Conservation (phyloP, 2,329 filamentous ascomycete species). For the Xylaria arbuscula region DNA sequence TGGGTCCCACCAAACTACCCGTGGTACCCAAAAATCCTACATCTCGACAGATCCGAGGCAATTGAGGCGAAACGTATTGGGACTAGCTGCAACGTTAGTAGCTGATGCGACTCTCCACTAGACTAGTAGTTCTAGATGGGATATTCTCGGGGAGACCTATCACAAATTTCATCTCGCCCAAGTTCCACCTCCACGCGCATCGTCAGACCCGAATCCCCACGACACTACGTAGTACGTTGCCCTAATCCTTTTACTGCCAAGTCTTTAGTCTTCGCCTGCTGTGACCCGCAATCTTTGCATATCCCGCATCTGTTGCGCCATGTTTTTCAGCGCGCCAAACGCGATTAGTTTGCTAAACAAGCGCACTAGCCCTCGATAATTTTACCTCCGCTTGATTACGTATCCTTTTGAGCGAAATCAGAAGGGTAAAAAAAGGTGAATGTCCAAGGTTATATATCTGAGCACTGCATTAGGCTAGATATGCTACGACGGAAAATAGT, state of each 20-base stretch:
- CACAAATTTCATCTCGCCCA: neutral
- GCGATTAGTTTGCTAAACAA: conserved; percentile 19
- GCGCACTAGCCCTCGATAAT: neutral
- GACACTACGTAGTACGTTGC: conserved; percentile 15
- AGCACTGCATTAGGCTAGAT: neutral
- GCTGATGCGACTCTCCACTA: neutral
- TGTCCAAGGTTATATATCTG: too few relatives aligned
- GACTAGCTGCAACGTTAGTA: conserved; percentile 1
- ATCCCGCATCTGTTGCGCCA: conserved; percentile 26
- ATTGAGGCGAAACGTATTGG: conserved; percentile 8
- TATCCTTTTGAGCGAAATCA: too few relatives aligned
- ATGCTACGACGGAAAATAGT: neutral
- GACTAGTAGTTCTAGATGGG: neutral
- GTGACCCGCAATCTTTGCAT: conserved; percentile 14
- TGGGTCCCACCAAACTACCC: neutral
- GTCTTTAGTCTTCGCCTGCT: conserved; percentile 17
- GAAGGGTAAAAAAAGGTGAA: neutral
- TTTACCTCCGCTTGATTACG: neutral
- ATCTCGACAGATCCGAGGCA: conserved; percentile 6
- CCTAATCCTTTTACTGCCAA: conserved; percentile 23
- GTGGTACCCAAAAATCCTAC: neutral
- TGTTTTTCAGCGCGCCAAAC: conserved; percentile 30
- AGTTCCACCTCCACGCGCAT: conserved; percentile 24
- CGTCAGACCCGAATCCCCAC: conserved; percentile 18
- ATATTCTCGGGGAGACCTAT: conserved; percentile 20